Conservation (phyloP, 2,329 filamentous ascomycete genomes). For the Hypomyces rosellus region DNA sequence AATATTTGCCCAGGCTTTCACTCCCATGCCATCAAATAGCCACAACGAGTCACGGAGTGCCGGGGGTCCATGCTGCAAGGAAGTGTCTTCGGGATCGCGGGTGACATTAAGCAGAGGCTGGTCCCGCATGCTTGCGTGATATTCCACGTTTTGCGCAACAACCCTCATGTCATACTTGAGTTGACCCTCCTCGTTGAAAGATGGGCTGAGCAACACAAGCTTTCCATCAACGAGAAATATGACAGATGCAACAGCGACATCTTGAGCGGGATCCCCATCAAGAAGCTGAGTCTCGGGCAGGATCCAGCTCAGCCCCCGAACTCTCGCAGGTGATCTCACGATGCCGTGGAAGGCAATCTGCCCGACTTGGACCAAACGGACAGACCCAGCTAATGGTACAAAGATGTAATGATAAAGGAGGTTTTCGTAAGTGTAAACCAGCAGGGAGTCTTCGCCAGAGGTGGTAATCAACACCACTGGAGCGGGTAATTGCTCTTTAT, state of each 20-base stretch:
- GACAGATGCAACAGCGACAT: constrained; percentile 88
- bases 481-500: constrained; percentile 70
- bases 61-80: constrained; percentile 28
- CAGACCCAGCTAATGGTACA: constrained; percentile 58
- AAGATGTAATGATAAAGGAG: constrained; percentile 93
- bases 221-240: constrained; percentile 97
- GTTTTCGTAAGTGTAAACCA: constrained; percentile 97
- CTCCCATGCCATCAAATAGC: constrained; percentile 83
- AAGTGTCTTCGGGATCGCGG: constrained; percentile 19
- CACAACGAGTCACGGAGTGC: constrained; percentile 80
- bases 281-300: constrained; percentile 82
- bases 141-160: constrained; percentile 92
- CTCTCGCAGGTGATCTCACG: constrained; percentile 84
- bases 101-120: constrained; percentile 47
- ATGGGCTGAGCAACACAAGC: constrained; percentile 83
- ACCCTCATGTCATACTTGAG: constrained; percentile 98
- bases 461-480: constrained; percentile 86
- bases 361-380: constrained; percentile 85
- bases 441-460: constrained; percentile 86
- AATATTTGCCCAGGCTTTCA: constrained; percentile 85
- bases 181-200: constrained; percentile 71
- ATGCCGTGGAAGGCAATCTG: constrained; percentile 98
- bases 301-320: constrained; percentile 92
- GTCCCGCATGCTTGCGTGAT: constrained; percentile 87
- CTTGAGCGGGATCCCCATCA: constrained; percentile 90